Base-by-base conservation (phyloP, 1,284 basidiomycete genomes). In the Pseudozyma sp. region DNA sequence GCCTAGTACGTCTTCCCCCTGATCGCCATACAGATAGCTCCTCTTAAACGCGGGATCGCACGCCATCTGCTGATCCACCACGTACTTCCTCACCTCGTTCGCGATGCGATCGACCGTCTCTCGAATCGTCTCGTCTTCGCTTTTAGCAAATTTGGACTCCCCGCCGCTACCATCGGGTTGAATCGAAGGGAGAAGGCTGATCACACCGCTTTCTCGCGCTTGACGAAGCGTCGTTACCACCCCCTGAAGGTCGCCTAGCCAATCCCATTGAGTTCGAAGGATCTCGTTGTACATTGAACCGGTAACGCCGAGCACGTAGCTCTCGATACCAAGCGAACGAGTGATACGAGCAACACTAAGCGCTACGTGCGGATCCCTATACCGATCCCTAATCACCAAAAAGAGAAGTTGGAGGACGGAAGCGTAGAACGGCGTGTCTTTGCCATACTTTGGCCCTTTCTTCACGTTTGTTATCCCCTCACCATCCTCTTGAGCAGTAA, bases 281-380 rank as follows among this genome's bases (percentile, higher is more conserved):
- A 80, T 67, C 52, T 83, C 80, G 54, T 77, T 78, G 62, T 71
- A 80, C 4, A 83, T 64, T 12, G 66, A 53, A 14, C 75, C 71
- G 3, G 82, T 83, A 36, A 79, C 76, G 25, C 82, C 82, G 8
- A 83, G 60, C 14, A 83, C 81, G 58, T 77, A 78, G 12, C 70
- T 65, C 21, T 80, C 72, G 25, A 78, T 52, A 11, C 81, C 81
- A 5, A 76, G 63, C 7, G 65, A 49, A 16, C 72, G 75, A 1
- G 76, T 79, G 3, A 66, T 52, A 1, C 59, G 55, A 0, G 73
- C 42, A 14, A 83, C 53, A 21, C 75, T 51, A 1, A 83, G 61
- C 25, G 82, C 82, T 0, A 72, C 56, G 19, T 77, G 72, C 8
- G 82, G 82, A 1, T 64, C 55, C 0, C 59, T 67, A 52, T 81